Conservation (phyloP, 768 basidiomycete genomes). For the Suillus ampliporus region DNA sequence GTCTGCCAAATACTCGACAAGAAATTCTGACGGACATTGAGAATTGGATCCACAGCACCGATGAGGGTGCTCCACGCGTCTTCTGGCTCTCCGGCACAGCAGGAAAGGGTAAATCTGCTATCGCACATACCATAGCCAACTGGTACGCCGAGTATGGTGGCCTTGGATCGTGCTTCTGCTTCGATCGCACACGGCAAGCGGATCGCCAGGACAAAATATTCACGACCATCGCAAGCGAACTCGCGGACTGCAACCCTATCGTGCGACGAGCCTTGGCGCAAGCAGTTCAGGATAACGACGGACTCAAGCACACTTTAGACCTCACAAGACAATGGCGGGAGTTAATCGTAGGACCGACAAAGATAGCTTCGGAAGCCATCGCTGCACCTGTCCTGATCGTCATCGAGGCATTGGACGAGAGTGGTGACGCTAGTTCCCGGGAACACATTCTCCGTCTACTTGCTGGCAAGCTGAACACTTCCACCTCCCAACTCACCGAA, state of each 20-base stretch:
- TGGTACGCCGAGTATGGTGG: slow-evolving; percentile 14
- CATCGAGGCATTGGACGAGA: slow-evolving; percentile 31
- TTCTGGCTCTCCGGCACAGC: slow-evolving; percentile 19
- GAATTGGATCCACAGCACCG: too few species aligned
- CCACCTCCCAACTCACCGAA: background rate
- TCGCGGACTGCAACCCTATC: background rate
- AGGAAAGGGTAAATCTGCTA: slow-evolving; percentile 24
- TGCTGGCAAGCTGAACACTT: background rate
- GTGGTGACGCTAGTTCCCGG: slow-evolving; percentile 13
- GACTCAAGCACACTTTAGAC: background rate
- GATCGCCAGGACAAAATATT: slow-evolving; percentile 7
- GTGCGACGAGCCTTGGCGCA: background rate
- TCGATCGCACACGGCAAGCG: slow-evolving; percentile 14
- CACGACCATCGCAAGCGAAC: slow-evolving; percentile 1
- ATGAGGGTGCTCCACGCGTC: too few species aligned
- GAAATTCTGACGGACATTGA: too few species aligned
- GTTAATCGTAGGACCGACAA: slow-evolving; percentile 21
- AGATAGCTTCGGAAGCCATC: slow-evolving; percentile 3
- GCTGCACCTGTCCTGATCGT: slow-evolving; percentile 29
- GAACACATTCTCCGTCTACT: slow-evolving; percentile 19
- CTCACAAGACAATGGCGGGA: slow-evolving; percentile 18
- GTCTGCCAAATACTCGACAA: too few species aligned
- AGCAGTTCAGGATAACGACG: background rate
- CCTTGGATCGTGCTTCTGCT: slow-evolving; percentile 22
- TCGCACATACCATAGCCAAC: slow-evolving; percentile 23